A percentile compares a stretch with the other conserved stretches of the same genome.
Evolutionary conservation across 805 yeast species (phyloP).

Genomic region (Aciculoconidium aculeatum): DNA sequence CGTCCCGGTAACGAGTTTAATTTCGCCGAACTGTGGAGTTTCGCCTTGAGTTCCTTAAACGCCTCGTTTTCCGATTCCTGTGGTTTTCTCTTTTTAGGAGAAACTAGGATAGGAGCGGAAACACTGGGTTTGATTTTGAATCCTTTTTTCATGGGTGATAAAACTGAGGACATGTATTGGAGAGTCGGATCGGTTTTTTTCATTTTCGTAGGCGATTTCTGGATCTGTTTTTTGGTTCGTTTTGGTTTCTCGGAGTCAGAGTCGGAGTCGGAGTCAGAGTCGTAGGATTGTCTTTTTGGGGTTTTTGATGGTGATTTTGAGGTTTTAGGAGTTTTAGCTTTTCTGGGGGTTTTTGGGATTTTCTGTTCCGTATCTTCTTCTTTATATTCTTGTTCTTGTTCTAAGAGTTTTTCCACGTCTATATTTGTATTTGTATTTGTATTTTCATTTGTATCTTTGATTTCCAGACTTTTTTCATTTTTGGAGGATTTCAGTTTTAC

Average conservation of each 20-base stretch:
- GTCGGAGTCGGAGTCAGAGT: conserved; percentile 1
- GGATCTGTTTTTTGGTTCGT: conserved; percentile 3
- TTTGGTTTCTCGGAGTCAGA: conserved; percentile 1
- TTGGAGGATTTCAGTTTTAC: too few species aligned
- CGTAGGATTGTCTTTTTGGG: conserved; percentile 4
- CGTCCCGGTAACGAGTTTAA: conserved; percentile 70
- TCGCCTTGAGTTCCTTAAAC: conserved; percentile 33
- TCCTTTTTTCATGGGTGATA: conserved; percentile 18
- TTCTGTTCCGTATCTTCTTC: too few species aligned
- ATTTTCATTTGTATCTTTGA: too few species aligned
- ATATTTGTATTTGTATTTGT: too few species aligned
- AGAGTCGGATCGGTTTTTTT: conserved; percentile 15
- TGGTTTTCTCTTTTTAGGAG: conserved; percentile 10
- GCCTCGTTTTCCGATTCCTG: conserved; percentile 13
- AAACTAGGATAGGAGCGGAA: conserved; percentile 14
- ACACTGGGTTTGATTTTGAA: conserved; percentile 20
- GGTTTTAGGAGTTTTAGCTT: conserved; percentile 21
- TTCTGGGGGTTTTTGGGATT: too few species aligned
- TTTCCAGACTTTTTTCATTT: too few species aligned
- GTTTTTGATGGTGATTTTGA: conserved; percentile 9
- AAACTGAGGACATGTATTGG: conserved; percentile 13
- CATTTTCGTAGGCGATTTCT: conserved; percentile 12
- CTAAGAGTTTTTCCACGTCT: too few species aligned
- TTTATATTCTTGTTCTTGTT: too few species aligned
- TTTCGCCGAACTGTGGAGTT: conserved; percentile 41